phyloP scores from a whole-genome alignment of 495 filamentous ascomycete genomes.

The Penicillium canariense region DNA sequence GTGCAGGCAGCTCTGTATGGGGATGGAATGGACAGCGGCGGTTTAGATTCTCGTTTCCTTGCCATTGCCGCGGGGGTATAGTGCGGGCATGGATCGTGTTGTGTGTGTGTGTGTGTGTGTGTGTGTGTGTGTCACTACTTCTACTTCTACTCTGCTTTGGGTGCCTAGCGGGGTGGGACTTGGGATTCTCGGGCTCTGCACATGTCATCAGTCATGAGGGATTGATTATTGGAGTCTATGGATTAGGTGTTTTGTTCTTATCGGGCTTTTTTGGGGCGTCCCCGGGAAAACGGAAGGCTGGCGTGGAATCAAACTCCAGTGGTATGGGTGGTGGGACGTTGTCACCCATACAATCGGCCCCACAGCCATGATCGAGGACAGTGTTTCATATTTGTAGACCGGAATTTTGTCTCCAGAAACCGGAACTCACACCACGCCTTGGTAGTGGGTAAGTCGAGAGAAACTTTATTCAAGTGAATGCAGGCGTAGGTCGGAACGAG shows the following conservation, averaged over 20 bases:
- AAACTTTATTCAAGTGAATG: neutral
- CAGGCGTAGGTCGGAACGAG: neutral
- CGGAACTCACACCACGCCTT: neutral
- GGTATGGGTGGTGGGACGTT: neutral
- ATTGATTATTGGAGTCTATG: conserved; percentile 11
- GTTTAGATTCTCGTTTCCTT: too few relatives aligned
- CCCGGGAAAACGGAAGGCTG: neutral
- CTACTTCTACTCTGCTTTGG: neutral
- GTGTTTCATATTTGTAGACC: neutral
- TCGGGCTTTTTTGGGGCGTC: neutral
- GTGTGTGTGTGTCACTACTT: neutral
- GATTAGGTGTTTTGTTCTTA: neutral
- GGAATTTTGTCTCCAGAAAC: neutral
- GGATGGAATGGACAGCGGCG: too few relatives aligned
- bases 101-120: neutral
- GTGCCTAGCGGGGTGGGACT: neutral
- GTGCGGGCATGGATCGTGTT: neutral
- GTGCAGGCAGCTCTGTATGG: too few relatives aligned
- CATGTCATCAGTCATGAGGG: conserved; percentile 14
- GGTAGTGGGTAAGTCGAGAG: neutral
- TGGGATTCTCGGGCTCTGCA: neutral
- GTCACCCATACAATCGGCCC: neutral
- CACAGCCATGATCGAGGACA: neutral
- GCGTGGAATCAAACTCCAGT: neutral
- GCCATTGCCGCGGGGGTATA: neutral